Base-by-base conservation (phyloP, 306 rosid genomes). In the Rosa multiflora region DNA sequence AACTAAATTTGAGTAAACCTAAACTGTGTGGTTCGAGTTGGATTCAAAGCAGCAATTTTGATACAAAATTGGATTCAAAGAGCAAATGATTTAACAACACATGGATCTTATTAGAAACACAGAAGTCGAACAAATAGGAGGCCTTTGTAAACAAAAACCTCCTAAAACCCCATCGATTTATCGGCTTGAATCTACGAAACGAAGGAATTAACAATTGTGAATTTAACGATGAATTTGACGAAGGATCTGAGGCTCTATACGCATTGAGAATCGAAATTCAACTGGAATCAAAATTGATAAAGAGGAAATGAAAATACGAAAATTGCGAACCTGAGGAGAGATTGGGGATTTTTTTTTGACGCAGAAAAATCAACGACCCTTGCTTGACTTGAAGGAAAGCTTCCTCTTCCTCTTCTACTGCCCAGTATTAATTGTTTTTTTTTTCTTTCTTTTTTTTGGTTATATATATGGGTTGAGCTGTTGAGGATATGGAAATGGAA, bases 221-320 rank as follows among this genome's bases (percentile, higher is more conserved):
- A 61, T 23, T 52, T n/a, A 9, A 32, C 74, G 44, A 61, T 32
- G 83, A 67, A 55, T 66, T 70, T 13, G 76, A 76, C 78, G 53
- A 75, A 85, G 39, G 75, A 81, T 85, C 85, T 85, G 90, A 89
- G 90, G 90, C 10, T 7, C 82, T 92, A 56, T 80, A 72, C 9
- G 42, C 61, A 59, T 23, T 51, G 78, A 59, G 18, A 63, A 81
- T 12, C 37, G 47, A 67, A 72, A 81, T 82, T 78, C 66, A 76
- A 68, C 81, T 48, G 21, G 47, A 61, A 56, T 10, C 15, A 53
- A 83, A 70, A 66, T 70, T 40, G 44, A 56, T 15, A 8, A 8
- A 32, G 51, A 40, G 40, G 46, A 8, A 32, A 13, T 17, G 6
- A 43, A 43, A 39, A 61, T 17, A 10, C 14, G 23, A n/a, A 46